Conservation (phyloP, 2,329 filamentous ascomycete species). For the Aquanectria penicillioides region DNA sequence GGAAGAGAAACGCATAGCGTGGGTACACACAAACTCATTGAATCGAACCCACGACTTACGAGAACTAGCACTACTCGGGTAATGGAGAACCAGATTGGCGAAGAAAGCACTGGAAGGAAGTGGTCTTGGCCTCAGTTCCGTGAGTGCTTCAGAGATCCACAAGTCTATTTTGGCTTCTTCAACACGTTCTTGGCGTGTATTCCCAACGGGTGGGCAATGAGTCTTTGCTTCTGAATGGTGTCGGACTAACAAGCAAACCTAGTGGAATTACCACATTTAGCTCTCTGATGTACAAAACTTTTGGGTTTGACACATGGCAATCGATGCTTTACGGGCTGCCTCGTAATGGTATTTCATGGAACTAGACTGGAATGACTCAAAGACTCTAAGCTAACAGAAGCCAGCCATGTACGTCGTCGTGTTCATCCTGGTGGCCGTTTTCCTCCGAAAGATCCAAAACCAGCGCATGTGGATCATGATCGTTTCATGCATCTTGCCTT, state of each 20-base stretch:
- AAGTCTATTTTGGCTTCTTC: conserved; percentile 4
- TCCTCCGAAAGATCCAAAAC: background rate
- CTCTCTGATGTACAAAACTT: background rate
- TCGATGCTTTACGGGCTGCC: conserved; percentile 1
- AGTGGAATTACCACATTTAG: conserved; percentile 1
- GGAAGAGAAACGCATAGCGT: background rate
- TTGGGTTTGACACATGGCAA: background rate
- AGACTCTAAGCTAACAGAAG: background rate
- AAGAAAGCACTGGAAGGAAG: background rate
- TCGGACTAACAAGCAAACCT: background rate
- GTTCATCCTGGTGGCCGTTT: background rate
- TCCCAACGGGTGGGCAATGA: conserved; percentile 5
- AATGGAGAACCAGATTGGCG: background rate
- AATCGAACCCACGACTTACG: background rate
- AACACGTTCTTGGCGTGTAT: background rate
- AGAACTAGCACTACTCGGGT: background rate
- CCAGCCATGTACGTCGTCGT: background rate
- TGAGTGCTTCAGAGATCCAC: background rate
- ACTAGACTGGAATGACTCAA: background rate
- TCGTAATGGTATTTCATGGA: background rate
- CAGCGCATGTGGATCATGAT: conserved; percentile 1
- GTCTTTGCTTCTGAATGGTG: no score
- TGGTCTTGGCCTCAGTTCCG: background rate
- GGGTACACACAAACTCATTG: background rate
- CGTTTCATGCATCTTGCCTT: background rate